Evolutionary conservation across 208 protist genomes (phyloP), one percentile per base, ranked within the genome.

Genomic region (Phytomonas sp.): DNA sequence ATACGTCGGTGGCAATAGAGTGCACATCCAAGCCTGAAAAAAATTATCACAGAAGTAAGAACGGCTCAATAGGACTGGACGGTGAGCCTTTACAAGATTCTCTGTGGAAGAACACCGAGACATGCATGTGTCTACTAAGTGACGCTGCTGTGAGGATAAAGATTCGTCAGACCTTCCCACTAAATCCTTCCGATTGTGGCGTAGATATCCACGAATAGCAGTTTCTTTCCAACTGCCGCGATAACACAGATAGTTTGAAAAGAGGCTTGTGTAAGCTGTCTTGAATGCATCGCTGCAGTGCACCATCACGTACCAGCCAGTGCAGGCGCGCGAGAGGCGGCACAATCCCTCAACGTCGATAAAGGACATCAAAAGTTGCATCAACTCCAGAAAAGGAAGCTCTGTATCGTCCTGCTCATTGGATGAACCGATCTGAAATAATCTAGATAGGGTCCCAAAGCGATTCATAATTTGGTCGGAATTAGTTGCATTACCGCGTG

Each of bases 11-110:
- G 90, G 90, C 60, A 95, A 76, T 66, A 92, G 89, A 37, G 85
- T 93, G 81, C 90, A 95, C 83, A 95, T 85, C 90, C 90, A 93
- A 65, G 82, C 76, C 77, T 95, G 90, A 71, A 95, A 95, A 59
- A 95, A 81, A 8, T 88, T 75, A 67, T 93, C 90, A 76, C 81
- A 84, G 74, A 89, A 95, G 77, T 87, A 92, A 31, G 66, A 68
- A 9, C 85, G 90, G 43, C 61, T 66, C 53, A 93, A 82, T 0
- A 75, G 65, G 9, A 95, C 68, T 0, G 90, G 87, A n/a, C 20
- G 36, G 78, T 93, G 84, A n/a, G 31, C 1, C 40, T 51, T 51
- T 51, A 51, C 40, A 51, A 51, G 13, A 20, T 51, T 17, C 40
- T 51, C 40, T 23, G 40, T 15, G 20, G 20, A 51, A 15, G 13